Evolutionary conservation across 805 yeast species (phyloP).

Genomic region (Lipomyces yamadae): DNA sequence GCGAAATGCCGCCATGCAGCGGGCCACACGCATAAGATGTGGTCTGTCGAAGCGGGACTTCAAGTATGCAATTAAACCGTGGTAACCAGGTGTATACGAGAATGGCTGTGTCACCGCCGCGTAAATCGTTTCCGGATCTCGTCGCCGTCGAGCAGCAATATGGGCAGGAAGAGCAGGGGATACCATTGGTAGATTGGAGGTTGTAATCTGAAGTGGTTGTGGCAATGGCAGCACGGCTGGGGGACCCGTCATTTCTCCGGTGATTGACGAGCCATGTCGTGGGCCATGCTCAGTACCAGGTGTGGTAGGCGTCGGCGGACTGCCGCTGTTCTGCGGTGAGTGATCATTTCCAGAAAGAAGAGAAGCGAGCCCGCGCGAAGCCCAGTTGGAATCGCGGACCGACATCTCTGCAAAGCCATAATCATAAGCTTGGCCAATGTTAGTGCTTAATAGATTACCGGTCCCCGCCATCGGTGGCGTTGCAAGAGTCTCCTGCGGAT

Average conservation of each 20-base stretch:
- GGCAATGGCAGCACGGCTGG: background rate
- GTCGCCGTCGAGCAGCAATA: slow-evolving; percentile 23
- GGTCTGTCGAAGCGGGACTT: slow-evolving; percentile 69
- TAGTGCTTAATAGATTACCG: background rate
- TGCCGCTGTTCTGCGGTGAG: slow-evolving; percentile 31
- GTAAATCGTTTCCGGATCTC: slow-evolving; percentile 53
- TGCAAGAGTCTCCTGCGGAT: slow-evolving; percentile 22
- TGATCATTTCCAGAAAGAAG: slow-evolving; percentile 29
- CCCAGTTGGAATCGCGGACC: slow-evolving; percentile 37
- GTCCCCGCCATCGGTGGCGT: slow-evolving; percentile 18
- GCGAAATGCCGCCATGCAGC: slow-evolving; percentile 85
- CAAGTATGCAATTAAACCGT: slow-evolving; percentile 74
- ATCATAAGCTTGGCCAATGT: background rate
- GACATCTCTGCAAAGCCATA: slow-evolving; percentile 32
- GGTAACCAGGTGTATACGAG: slow-evolving; percentile 89
- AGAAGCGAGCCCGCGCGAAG: slow-evolving; percentile 33
- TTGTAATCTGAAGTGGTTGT: background rate
- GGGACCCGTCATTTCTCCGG: background rate
- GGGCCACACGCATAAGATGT: slow-evolving; percentile 79
- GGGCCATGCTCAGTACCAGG: slow-evolving; percentile 5
- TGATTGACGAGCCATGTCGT: background rate
- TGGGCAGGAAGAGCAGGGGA: slow-evolving; percentile 17
- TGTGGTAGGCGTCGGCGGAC: slow-evolving; percentile 35
- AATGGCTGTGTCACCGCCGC: slow-evolving; percentile 75
- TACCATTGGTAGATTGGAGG: background rate